Conservation (phyloP, 371 early-diverging fungal species). For the Paramicrosporidium saccamoebae region DNA sequence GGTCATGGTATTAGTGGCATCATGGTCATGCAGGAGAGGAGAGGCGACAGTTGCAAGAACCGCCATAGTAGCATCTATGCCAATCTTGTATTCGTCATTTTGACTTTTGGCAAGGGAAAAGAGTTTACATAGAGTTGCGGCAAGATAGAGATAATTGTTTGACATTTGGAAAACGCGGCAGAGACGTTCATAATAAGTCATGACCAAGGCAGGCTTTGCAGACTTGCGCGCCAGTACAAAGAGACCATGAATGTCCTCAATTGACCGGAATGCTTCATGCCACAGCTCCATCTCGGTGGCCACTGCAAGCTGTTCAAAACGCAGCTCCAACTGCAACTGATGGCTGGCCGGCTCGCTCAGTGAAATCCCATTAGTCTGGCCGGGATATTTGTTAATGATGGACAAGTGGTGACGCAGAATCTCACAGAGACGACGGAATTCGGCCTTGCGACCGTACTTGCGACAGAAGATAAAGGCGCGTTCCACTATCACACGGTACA, state of each 20-base stretch:
- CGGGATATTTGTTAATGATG: conserved; percentile 45
- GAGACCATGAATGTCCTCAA: conserved; percentile 85
- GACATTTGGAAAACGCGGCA: conserved; percentile 76
- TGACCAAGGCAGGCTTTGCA: conserved; percentile 65
- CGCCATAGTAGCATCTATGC: no score
- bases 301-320: conserved; percentile 72
- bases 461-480: conserved; percentile 85
- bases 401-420: conserved; percentile 72
- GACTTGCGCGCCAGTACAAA: conserved; percentile 47
- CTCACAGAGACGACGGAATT: conserved; percentile 88
- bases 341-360: conserved; percentile 77
- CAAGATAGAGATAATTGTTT: conserved; percentile 83
- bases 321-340: conserved; percentile 73
- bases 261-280: conserved; percentile 87
- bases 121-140: no score
- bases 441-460: conserved; percentile 74
- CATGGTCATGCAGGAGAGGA: no score
- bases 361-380: conserved; percentile 68
- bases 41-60: no score
- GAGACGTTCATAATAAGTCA: conserved; percentile 86
- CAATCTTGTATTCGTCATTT: no score
- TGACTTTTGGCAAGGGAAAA: no score
- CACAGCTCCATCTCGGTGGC: conserved; percentile 85
- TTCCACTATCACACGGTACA: conserved; percentile 52
- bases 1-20: no score